These are phyloP conservation scores for Globisporangium yorkense DNA, from an alignment of 352 stramenopile genomes.

Conservation along the genomic window DNA sequence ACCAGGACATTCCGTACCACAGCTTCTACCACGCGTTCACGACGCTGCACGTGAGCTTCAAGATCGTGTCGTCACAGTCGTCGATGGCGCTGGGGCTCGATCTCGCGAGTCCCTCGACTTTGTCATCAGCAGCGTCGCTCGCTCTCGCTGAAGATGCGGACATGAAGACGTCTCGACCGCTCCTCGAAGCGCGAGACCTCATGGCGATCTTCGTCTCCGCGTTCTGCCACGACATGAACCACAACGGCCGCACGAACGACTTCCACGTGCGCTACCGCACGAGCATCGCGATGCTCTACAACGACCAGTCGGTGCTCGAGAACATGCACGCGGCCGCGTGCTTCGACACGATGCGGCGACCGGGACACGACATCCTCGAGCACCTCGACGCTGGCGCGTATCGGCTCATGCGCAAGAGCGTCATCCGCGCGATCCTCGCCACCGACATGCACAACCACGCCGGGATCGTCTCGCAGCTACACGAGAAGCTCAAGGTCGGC, in stretches of 20 bases:
- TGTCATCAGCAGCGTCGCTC: background rate
- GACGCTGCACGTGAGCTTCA: conserved; percentile 76
- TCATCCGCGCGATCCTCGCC: conserved; percentile 74
- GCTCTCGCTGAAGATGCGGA: background rate
- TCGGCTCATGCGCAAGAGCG: conserved; percentile 53
- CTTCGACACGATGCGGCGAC: conserved; percentile 72
- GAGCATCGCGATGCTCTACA: conserved; percentile 79
- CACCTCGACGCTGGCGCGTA: conserved; percentile 30
- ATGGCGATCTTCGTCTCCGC: conserved; percentile 74
- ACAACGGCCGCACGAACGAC: conserved; percentile 85
- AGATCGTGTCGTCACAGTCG: conserved; percentile 52
- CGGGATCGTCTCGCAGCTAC: conserved; percentile 57
- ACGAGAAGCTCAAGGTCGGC: conserved; percentile 56
- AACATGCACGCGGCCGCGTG: conserved; percentile 84
- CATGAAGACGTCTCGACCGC: background rate
- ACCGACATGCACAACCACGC: conserved; percentile 83
- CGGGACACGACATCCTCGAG: conserved; percentile 64
- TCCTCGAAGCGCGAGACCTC: conserved; percentile 53
- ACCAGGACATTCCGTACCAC: conserved; percentile 82
- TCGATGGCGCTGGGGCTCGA: background rate
- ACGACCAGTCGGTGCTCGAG: conserved; percentile 85
- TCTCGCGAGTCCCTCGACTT: background rate
- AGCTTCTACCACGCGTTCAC: conserved; percentile 84
- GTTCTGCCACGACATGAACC: conserved; percentile 87
- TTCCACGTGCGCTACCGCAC: conserved; percentile 81